phyloP scores from a whole-genome alignment of 805 yeast species.

The Debaryomyces tyrocola region DNA sequence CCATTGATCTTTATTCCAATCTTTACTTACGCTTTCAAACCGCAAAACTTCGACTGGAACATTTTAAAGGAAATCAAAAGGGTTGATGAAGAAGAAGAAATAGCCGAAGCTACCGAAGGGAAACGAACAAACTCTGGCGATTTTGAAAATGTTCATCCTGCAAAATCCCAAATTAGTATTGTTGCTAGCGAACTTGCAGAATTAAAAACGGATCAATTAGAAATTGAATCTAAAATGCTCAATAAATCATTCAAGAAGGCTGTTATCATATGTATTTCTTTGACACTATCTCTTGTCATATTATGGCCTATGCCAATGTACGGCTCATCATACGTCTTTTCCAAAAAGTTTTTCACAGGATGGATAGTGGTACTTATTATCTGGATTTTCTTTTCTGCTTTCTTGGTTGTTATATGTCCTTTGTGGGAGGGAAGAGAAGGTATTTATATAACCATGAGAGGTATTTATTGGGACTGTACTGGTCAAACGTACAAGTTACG shows the following conservation, averaged over 20 bases:
- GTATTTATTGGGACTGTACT: constrained; percentile 80
- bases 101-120: constrained; percentile 34
- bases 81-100: constrained; percentile 72
- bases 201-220: constrained; percentile 22
- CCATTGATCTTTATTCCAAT: constrained; percentile 69
- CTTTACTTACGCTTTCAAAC: constrained; percentile 61
- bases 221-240: constrained; percentile 54
- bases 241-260: constrained; percentile 62
- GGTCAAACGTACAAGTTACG: constrained; percentile 74
- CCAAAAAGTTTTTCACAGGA: constrained; percentile 78
- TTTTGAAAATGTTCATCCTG: constrained; percentile 28
- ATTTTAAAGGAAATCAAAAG: constrained; percentile 58
- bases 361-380: constrained; percentile 83
- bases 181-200: constrained; percentile 40
- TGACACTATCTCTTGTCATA: constrained; percentile 64
- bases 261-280: constrained; percentile 54
- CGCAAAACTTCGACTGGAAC: constrained; percentile 75
- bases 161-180: constrained; percentile 37
- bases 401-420: constrained; percentile 67
- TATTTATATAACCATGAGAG: constrained; percentile 63
- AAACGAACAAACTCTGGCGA: constrained; percentile 15
- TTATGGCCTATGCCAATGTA: constrained; percentile 97
- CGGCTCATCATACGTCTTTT: constrained; percentile 74
- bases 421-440: constrained; percentile 72
- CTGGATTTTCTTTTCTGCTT: constrained; percentile 73